These are phyloP conservation scores for Didymosphaeria variabile DNA, from an alignment of 2,329 filamentous ascomycete genomes.

Conservation along the genomic window DNA sequence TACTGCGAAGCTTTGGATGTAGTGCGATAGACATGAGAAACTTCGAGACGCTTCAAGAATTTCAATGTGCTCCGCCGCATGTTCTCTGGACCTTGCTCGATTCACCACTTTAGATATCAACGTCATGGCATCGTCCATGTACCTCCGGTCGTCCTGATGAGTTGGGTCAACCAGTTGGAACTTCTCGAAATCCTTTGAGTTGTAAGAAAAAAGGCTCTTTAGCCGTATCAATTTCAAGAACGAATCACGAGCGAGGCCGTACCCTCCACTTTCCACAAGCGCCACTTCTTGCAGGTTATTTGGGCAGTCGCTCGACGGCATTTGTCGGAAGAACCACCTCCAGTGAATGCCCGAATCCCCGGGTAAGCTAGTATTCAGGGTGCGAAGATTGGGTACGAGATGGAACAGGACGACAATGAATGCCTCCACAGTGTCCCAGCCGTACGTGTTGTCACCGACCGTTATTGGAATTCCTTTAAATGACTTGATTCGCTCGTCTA, in stretches of 20 bases:
- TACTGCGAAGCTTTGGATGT: not conserved
- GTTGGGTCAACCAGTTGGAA: no score
- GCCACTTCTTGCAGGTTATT: not conserved
- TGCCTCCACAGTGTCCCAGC: slow-evolving; percentile 7
- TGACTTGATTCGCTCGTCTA: not conserved
- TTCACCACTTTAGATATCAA: not conserved
- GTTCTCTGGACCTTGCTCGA: no score
- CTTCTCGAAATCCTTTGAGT: no score
- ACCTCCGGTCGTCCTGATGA: not conserved
- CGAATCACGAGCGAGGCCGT: not conserved
- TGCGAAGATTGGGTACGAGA: slow-evolving; percentile 4
- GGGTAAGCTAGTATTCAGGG: not conserved
- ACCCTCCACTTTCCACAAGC: not conserved
- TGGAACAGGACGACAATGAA: slow-evolving; percentile 1
- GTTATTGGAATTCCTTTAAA: not conserved
- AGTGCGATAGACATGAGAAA: not conserved
- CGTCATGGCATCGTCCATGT: not conserved
- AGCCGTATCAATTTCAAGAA: slow-evolving; percentile 1
- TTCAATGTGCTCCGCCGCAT: slow-evolving; percentile 2
- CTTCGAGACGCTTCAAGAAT: not conserved
- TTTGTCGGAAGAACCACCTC: not conserved
- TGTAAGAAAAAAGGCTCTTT: slow-evolving; percentile 4
- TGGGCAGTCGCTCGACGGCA: not conserved
- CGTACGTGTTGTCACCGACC: not conserved
- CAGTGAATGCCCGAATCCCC: not conserved